These are phyloP conservation scores for Malus asiatica DNA, from an alignment of 306 rosid species.

Conservation along the genomic window DNA sequence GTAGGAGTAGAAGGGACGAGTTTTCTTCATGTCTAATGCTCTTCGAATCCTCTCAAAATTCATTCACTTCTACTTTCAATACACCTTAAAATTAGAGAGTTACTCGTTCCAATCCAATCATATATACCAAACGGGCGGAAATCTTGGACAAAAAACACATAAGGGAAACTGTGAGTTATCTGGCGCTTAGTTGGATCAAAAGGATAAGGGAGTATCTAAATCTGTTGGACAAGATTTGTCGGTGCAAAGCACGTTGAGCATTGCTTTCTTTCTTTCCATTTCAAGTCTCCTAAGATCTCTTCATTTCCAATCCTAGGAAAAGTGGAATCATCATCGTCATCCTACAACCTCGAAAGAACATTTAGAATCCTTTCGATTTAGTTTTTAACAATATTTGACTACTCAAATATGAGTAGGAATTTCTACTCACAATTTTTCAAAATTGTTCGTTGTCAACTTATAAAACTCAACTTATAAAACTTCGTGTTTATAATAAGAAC, in stretches of 20 bases:
- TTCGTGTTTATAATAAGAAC: no score
- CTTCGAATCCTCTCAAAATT: background rate
- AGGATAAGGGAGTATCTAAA: conserved; percentile 14
- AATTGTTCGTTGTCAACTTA: no score
- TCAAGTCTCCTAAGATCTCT: background rate
- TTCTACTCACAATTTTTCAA: no score
- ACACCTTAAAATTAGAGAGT: no score
- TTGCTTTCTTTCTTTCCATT: background rate
- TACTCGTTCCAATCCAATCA: no score
- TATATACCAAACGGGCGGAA: no score
- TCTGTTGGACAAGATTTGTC: conserved; percentile 2
- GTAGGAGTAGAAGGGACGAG: no score
- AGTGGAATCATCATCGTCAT: background rate
- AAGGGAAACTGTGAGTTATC: background rate
- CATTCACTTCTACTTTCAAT: no score
- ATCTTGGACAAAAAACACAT: background rate
- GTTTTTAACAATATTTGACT: no score
- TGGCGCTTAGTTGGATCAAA: background rate
- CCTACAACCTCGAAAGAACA: conserved; percentile 1
- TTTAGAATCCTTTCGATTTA: background rate
- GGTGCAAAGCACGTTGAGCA: background rate
- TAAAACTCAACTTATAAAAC: no score
- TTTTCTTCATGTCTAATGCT: no score
- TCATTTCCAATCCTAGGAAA: background rate
- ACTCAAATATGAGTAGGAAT: no score